Evolutionary conservation across 2,329 filamentous ascomycete species (phyloP).

Genomic region (Colletotrichum magnum): DNA sequence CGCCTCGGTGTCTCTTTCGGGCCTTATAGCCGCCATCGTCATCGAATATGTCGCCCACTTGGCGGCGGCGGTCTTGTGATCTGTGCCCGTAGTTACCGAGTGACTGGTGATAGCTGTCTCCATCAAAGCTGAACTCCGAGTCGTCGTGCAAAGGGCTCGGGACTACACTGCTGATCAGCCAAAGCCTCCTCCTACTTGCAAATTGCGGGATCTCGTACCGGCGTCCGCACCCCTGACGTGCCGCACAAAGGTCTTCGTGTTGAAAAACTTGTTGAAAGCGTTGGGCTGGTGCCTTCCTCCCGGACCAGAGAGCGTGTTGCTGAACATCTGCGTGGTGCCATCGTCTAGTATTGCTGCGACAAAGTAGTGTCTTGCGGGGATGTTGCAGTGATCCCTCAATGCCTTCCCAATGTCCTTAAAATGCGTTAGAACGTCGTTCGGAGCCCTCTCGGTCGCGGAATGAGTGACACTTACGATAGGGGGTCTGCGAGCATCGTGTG

Average conservation of each 20-base stretch:
- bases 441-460: too few species aligned
- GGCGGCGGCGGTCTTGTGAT: slow-evolving; percentile 45
- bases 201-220: slow-evolving; percentile 49
- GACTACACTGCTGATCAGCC: slow-evolving; percentile 44
- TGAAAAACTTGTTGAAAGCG: slow-evolving; percentile 62
- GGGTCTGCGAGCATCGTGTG: slow-evolving; percentile 38
- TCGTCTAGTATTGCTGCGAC: slow-evolving; percentile 65
- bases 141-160: slow-evolving; percentile 53
- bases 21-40: slow-evolving; percentile 49
- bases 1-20: slow-evolving; percentile 54
- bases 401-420: slow-evolving; percentile 65
- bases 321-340: slow-evolving; percentile 53
- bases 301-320: slow-evolving; percentile 60
- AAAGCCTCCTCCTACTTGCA: slow-evolving; percentile 1
- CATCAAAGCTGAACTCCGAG: slow-evolving; percentile 40
- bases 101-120: slow-evolving; percentile 41
- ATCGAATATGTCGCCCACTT: slow-evolving; percentile 45
- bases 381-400: slow-evolving; percentile 65
- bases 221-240: slow-evolving; percentile 54
- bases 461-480: slow-evolving; percentile 34
- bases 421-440: background rate
- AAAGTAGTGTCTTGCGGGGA: slow-evolving; percentile 67
- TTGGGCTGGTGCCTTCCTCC: slow-evolving; percentile 53
- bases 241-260: slow-evolving; percentile 56
- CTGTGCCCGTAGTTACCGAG: slow-evolving; percentile 44